phyloP scores from a whole-genome alignment of 2,329 filamentous ascomycete species.

The Akanthomyces dipterigenus region DNA sequence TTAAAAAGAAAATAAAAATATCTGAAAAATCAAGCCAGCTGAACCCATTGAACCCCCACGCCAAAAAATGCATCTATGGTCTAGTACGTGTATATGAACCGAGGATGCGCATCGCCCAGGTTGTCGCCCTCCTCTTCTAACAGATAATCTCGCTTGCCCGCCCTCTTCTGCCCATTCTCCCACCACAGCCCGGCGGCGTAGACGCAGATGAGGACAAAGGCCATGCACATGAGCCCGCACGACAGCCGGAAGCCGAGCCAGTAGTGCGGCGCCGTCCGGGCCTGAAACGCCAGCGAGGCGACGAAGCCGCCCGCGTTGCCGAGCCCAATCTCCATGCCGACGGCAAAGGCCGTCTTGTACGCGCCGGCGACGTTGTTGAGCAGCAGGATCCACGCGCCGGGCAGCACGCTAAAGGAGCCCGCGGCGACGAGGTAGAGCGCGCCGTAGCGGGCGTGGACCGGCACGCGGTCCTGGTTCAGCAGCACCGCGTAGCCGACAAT shows the following conservation, averaged over 20 bases:
- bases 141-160: constrained; percentile 9
- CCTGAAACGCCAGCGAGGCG: constrained; percentile 2
- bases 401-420: constrained; percentile 9
- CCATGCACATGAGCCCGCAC: constrained; percentile 8
- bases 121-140: constrained; percentile 11
- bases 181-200: constrained; percentile 7
- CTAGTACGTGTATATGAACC: constrained; percentile 11
- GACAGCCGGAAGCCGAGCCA: constrained; percentile 5
- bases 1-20: too few species aligned
- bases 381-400: constrained; percentile 10
- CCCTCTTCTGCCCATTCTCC: constrained; percentile 9
- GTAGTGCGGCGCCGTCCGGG: constrained; percentile 5
- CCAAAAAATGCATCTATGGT: background rate
- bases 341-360: constrained; percentile 11
- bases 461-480: constrained; percentile 4
- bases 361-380: constrained; percentile 11
- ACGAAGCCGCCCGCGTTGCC: constrained; percentile 12
- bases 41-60: background rate
- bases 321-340: constrained; percentile 12
- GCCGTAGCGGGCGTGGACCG: constrained; percentile 7
- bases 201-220: background rate
- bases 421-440: constrained; percentile 8
- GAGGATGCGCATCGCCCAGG: constrained; percentile 9
- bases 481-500: constrained; percentile 6
- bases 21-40: background rate